Percentiles rank a stretch among this genome's conserved stretches.
Evolutionary conservation across 169 alveolate species (phyloP).

Genomic region (Sarcocystis neurona): DNA sequence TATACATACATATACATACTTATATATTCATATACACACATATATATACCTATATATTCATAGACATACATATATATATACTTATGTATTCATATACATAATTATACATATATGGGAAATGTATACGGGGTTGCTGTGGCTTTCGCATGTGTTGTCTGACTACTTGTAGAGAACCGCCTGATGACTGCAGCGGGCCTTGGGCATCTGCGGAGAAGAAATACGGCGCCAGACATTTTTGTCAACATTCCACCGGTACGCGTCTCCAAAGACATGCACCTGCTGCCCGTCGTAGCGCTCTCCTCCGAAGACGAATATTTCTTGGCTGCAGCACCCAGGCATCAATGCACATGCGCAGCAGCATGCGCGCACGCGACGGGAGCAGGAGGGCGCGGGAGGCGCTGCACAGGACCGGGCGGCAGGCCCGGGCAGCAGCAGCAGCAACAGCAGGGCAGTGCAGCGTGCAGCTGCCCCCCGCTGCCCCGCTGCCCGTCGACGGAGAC

Average conservation of each 20-base stretch:
- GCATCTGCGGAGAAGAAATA: constrained; percentile 73
- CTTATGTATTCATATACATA: too few species aligned
- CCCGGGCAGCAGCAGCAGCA: neutral
- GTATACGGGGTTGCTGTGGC: too few species aligned
- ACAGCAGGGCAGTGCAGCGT: neutral
- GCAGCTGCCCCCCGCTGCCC: too few species aligned
- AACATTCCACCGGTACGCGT: constrained; percentile 80
- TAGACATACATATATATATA: too few species aligned
- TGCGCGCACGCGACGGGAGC: neutral
- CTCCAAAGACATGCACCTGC: constrained; percentile 80
- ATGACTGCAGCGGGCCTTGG: constrained; percentile 90
- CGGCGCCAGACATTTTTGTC: constrained; percentile 83
- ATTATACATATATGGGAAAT: too few species aligned
- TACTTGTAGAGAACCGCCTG: constrained; percentile 84
- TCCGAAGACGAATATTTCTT: constrained; percentile 84
- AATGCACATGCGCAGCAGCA: neutral
- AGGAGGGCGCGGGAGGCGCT: neutral
- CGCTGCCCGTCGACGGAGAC: too few species aligned
- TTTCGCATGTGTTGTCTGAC: too few species aligned
- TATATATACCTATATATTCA: too few species aligned
- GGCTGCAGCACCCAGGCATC: constrained; percentile 57
- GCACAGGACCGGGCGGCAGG: neutral
- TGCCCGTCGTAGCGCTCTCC: constrained; percentile 89
- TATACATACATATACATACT: too few species aligned
- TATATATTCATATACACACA: too few species aligned